Base-by-base conservation (phyloP, 2,329 filamentous ascomycete genomes). In the Fusarium bactridioides region DNA sequence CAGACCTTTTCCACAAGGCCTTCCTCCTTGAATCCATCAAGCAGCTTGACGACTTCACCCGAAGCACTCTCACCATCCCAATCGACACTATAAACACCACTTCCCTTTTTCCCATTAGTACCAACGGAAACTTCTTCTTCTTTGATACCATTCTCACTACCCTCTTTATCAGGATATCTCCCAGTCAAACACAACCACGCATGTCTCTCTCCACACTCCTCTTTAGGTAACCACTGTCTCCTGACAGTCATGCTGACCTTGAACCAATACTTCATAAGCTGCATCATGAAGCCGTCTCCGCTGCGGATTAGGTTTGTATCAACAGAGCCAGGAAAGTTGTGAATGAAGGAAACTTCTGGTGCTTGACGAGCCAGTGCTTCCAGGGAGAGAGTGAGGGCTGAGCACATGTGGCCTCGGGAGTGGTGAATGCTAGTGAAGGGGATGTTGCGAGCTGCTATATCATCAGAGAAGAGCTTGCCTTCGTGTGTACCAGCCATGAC, bases 251-350 rank as follows among this genome's bases (percentile, higher is more conserved):
- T 53, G 2, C 38, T 54, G 19, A 73, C 3, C 35, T 68, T 67
- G 54, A 72, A 69, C 19, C 54, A 50, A n/a, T 69, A 63, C 56
- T 74, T 74, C 21, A 72, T 45, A 23, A 47, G 40, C n/a, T 55
- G 63, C 66, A 78, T 64, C 55, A 70, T 44, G 10, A 67, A 18
- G 2, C 74, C 75, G 13, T 73, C 74, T 7, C 70, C 77, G 7
- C 33, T 55, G 3, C 74, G 64, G 18, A 76, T 78, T 0, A 78
- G 51, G 35, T 74, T 69, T 18, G 79, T 80, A 41, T 80, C 59
- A 11, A 80, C 77, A 4, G 70, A 54, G 3, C 78, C 78, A 15
- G 79, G 79, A 50, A 74, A 80, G 50, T 75, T 78, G 62, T 80
- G 79, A 7, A 80, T 73, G 44, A 80, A 79, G 6, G 69, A 74